Percentiles rank a stretch among this genome's conserved stretches.
Evolutionary conservation across 2,329 filamentous ascomycete genomes (phyloP).

Genomic region (Fonsecaea monophora): DNA sequence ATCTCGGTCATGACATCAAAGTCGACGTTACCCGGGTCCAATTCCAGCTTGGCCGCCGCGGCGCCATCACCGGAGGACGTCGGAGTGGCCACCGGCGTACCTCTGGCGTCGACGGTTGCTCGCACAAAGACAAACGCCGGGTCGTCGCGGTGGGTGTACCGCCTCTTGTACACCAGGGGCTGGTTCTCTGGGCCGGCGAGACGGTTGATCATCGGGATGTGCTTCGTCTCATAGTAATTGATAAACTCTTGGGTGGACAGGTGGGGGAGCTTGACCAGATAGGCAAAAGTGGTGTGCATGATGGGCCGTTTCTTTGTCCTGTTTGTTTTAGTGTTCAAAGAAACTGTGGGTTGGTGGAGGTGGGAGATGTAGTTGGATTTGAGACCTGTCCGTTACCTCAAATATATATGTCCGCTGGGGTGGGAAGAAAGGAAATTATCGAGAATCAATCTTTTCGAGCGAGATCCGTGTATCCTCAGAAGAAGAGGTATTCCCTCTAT

Average conservation of each 20-base stretch:
- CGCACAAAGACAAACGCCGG: slow-evolving; percentile 2
- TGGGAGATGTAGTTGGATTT: no score
- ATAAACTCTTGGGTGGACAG: slow-evolving; percentile 15
- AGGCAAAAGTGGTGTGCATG: slow-evolving; percentile 16
- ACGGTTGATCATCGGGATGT: slow-evolving; percentile 16
- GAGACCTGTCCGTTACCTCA: no score
- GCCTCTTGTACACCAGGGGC: slow-evolving; percentile 16
- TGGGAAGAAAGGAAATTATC: no score
- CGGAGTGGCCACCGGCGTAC: neutral
- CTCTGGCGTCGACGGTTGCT: slow-evolving; percentile 2
- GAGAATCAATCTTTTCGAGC: no score
- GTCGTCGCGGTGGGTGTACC: slow-evolving; percentile 15
- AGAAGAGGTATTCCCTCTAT: no score
- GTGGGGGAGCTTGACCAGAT: slow-evolving; percentile 5
- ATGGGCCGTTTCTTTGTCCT: neutral
- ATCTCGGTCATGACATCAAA: slow-evolving; percentile 15
- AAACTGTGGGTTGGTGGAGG: no score
- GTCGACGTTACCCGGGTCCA: slow-evolving; percentile 1
- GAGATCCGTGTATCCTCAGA: no score
- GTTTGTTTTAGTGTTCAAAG: no score
- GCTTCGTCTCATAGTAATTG: slow-evolving; percentile 15
- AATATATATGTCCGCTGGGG: no score
- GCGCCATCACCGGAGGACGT: neutral
- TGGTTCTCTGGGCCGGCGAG: slow-evolving; percentile 17
- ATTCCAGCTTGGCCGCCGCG: neutral